Base-by-base conservation (phyloP, 345 rosid genomes). In the Citrus maxima region DNA sequence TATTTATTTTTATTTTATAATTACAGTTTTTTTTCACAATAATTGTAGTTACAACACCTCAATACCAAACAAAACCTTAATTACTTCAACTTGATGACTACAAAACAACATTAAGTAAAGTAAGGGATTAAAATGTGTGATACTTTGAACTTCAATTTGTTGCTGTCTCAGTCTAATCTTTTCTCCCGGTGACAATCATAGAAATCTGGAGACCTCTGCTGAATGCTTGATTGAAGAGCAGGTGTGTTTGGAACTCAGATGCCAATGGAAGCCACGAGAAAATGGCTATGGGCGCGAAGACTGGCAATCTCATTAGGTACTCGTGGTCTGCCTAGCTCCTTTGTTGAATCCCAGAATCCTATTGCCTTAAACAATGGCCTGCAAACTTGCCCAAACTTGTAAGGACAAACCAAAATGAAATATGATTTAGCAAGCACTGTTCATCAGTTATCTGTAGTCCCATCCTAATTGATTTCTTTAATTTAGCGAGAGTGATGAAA, bases 141-240 rank as follows among this genome's bases (percentile, higher is more conserved):
- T 14, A 25, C 34, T 9, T 40, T 27, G 7, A 74, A 46, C 56
- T 37, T 38, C 21, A 28, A 4, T 54, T 19, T 14, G 28, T 58
- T 4, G 46, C 18, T 10, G 60, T 70, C 49, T 40, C 13, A 4
- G 55, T 73, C 79, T 70, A 67, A 24, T 91, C 95, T 85, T 88
- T 86, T 85, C 74, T 92, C 27, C 98, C 87, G 0, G 90, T 72
- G 0, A 88, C 92, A 88, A 97, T 94, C 95, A 90, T 90, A 24
- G 98, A 92, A 74, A 94, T 97, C 86, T 91, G 98, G 69, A 96
- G 89, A 77, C 99, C 98, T 86, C 95, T 91, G 71, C 99, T 90
- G 56, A 96, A 86, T 40, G 99, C 99, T 82, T 93, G 99, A 83
- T 96, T 94, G 89, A 96, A 97, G 37, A 94, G 93, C 79, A 92